phyloP scores from a whole-genome alignment of 441 rosid species.

The Jatropha podagrica region DNA sequence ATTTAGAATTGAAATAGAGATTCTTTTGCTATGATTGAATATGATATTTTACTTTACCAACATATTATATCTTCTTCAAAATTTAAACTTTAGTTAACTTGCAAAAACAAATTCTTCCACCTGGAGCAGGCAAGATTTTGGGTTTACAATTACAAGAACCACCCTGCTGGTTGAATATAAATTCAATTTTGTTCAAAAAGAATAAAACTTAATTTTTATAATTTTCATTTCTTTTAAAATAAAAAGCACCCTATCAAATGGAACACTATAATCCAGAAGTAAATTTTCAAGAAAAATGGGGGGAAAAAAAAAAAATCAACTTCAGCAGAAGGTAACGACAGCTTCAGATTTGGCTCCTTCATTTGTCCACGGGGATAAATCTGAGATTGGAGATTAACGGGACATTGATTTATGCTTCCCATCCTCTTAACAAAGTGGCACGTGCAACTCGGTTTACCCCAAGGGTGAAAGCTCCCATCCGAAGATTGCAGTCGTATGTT shows the following conservation, averaged over 20 bases:
- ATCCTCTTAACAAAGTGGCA: conserved; percentile 79
- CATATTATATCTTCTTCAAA: no score
- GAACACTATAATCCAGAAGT: conserved; percentile 10
- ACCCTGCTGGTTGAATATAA: no score
- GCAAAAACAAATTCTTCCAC: no score
- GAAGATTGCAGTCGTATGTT: conserved; percentile 72
- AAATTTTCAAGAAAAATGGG: neutral
- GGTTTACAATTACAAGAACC: no score
- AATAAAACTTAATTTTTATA: neutral
- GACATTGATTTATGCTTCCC: conserved; percentile 69
- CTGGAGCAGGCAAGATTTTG: no score
- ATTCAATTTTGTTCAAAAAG: no score
- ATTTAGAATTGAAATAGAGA: no score
- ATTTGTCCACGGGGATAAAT: neutral
- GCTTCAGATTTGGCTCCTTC: neutral
- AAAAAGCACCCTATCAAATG: conserved; percentile 1
- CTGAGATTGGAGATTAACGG: neutral
- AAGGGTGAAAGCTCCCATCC: conserved; percentile 98
- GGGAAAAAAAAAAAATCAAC: neutral
- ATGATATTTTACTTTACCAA: no score
- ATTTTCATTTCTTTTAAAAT: neutral
- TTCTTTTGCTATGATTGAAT: no score
- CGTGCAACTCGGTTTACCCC: conserved; percentile 94
- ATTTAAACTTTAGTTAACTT: no score
- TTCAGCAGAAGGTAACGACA: neutral